These are phyloP conservation scores for Cordyceps sp. DNA, from an alignment of 2,329 filamentous ascomycete genomes.

Conservation along the genomic window DNA sequence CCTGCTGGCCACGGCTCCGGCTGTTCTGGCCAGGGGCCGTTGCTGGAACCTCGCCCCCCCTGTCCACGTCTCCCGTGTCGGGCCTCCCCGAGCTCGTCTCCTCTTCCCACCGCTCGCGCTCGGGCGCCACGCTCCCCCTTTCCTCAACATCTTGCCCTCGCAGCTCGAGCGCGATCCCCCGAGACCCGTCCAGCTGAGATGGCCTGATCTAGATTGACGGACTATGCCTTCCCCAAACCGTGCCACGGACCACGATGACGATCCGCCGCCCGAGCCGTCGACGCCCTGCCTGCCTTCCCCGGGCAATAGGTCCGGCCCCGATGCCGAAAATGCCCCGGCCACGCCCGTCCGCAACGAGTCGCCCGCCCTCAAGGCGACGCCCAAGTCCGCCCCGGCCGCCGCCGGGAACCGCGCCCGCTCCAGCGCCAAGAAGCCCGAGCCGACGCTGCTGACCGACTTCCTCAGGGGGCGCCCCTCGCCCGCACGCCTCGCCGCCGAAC, in stretches of 20 bases:
- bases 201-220: constrained; percentile 4
- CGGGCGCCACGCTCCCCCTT: neutral
- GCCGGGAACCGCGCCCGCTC: constrained; percentile 15
- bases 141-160: too few species aligned
- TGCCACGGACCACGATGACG: constrained; percentile 5
- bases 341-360: constrained; percentile 4
- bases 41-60: too few species aligned
- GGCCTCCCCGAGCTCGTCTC: too few species aligned
- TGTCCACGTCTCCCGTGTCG: too few species aligned
- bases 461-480: constrained; percentile 38
- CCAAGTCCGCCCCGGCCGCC: constrained; percentile 26
- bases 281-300: constrained; percentile 3
- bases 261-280: constrained; percentile 4
- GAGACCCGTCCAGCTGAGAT: constrained; percentile 4
- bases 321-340: constrained; percentile 1
- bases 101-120: too few species aligned
- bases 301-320: neutral
- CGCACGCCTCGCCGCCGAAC: constrained; percentile 34
- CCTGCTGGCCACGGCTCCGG: neutral
- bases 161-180: neutral
- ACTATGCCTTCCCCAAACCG: constrained; percentile 8
- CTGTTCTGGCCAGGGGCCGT: too few species aligned
- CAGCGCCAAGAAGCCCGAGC: constrained; percentile 20
- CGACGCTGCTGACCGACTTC: constrained; percentile 38
- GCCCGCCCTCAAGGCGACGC: constrained; percentile 9